These are phyloP conservation scores for Detonula confervacea DNA, from an alignment of 352 stramenopile genomes.

Conservation along the genomic window DNA sequence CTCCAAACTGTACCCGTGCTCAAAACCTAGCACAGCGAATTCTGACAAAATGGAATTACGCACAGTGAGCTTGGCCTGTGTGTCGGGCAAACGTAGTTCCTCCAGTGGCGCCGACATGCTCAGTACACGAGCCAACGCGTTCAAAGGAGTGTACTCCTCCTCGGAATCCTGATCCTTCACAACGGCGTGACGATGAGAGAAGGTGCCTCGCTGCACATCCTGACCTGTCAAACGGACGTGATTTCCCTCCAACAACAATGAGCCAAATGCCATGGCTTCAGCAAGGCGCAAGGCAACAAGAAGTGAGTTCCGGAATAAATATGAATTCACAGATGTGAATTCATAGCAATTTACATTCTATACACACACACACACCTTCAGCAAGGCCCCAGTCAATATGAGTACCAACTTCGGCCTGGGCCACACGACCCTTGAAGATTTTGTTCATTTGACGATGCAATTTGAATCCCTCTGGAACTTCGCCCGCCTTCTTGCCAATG, in stretches of 20 bases:
- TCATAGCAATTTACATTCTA: too few relatives aligned
- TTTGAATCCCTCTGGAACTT: conserved; percentile 89
- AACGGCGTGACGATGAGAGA: conserved; percentile 91
- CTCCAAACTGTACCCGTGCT: conserved; percentile 94
- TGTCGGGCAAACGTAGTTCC: conserved; percentile 82
- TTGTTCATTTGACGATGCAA: conserved; percentile 93
- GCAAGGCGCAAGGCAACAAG: too few relatives aligned
- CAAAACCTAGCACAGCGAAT: conserved; percentile 95
- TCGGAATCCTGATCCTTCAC: conserved; percentile 95
- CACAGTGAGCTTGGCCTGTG: conserved; percentile 91
- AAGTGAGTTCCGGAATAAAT: too few relatives aligned
- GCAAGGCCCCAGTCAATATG: conserved; percentile 97
- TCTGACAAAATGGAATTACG: conserved; percentile 95
- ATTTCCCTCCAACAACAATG: conserved; percentile 92
- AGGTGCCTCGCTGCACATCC: conserved; percentile 94
- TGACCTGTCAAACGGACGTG: conserved; percentile 92
- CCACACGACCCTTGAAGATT: conserved; percentile 90
- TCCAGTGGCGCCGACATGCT: conserved; percentile 75
- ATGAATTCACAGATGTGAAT: too few relatives aligned
- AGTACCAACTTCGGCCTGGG: conserved; percentile 88
- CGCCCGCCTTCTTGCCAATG: conserved; percentile 89
- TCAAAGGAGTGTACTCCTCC: conserved; percentile 94
- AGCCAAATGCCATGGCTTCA: conserved; percentile 94
- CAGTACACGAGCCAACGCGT: conserved; percentile 88
- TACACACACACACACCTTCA: too few relatives aligned